Percentiles rank a stretch among this genome's conserved stretches.
Conservation (phyloP, 2,329 filamentous ascomycete genomes). For the Aureobasidium sp. region DNA sequence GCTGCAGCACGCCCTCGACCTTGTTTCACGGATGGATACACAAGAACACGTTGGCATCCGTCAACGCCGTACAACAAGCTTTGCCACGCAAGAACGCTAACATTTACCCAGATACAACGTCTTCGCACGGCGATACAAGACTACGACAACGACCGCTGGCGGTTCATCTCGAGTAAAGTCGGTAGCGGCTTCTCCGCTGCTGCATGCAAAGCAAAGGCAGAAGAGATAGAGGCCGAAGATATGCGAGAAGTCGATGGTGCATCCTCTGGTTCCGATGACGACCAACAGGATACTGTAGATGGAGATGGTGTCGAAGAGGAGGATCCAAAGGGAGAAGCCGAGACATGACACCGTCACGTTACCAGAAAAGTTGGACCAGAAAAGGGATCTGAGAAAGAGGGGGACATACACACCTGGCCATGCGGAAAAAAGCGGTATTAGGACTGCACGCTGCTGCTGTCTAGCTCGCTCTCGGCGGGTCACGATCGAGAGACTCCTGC, state of each 20-base stretch:
- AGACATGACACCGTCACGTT: background rate
- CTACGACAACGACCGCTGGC: slow-evolving; percentile 89
- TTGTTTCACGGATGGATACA: background rate
- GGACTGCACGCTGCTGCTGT: background rate
- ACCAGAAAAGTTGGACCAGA: background rate
- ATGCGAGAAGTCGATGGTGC: background rate
- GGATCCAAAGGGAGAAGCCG: background rate
- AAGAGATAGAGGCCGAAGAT: slow-evolving; percentile 42
- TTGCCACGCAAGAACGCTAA: background rate
- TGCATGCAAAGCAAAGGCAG: slow-evolving; percentile 74
- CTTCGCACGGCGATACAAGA: slow-evolving; percentile 68
- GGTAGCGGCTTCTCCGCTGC: slow-evolving; percentile 81
- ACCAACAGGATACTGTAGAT: background rate
- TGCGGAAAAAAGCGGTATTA: background rate
- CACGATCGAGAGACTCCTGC: background rate
- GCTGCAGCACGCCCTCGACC: background rate
- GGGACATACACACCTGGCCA: background rate
- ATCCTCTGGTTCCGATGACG: background rate
- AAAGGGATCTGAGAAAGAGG: background rate
- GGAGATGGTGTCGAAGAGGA: background rate
- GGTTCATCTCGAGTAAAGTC: slow-evolving; percentile 82
- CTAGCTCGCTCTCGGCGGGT: background rate
- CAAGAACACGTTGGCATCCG: background rate
- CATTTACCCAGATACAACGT: slow-evolving; percentile 57
- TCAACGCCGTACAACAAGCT: background rate